phyloP scores from a whole-genome alignment of 805 yeast species.

The Ogataea saltuana region DNA sequence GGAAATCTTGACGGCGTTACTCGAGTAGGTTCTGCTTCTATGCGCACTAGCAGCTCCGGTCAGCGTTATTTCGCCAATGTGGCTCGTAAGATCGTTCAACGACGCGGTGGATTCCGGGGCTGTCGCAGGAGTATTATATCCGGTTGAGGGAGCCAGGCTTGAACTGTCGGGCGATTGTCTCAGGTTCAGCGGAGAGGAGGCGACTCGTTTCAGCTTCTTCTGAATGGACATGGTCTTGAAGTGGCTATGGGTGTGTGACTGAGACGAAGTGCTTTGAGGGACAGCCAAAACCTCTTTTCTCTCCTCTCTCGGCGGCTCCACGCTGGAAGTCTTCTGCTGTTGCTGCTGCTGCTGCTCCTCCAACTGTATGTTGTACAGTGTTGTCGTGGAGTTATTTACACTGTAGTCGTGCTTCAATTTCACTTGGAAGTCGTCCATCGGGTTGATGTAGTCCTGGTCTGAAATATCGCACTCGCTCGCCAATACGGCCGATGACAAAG shows the following conservation, averaged over 20 bases:
- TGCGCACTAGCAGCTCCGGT: conserved; percentile 39
- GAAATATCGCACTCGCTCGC: conserved; percentile 30
- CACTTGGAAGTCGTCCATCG: conserved; percentile 30
- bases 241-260: conserved; percentile 1
- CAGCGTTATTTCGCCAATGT: conserved; percentile 39
- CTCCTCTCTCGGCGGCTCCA: conserved; percentile 2
- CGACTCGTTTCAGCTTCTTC: conserved; percentile 64
- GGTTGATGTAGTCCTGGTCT: conserved; percentile 27
- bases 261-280: conserved; percentile 1
- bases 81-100: conserved; percentile 28
- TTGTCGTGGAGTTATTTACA: conserved; percentile 32
- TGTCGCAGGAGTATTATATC: conserved; percentile 12
- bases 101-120: conserved; percentile 13
- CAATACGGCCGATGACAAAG: conserved; percentile 5
- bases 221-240: conserved; percentile 31
- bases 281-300: neutral
- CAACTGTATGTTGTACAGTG: conserved; percentile 15
- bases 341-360: conserved; percentile 3
- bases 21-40: conserved; percentile 60
- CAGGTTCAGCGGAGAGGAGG: conserved; percentile 77
- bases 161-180: conserved; percentile 35
- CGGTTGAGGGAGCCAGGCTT: neutral
- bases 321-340: too few relatives aligned
- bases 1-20: conserved; percentile 69
- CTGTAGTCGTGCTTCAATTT: conserved; percentile 36